Evolutionary conservation across 768 basidiomycete species (phyloP).

Genomic region (Collybiopsis luxurians): DNA sequence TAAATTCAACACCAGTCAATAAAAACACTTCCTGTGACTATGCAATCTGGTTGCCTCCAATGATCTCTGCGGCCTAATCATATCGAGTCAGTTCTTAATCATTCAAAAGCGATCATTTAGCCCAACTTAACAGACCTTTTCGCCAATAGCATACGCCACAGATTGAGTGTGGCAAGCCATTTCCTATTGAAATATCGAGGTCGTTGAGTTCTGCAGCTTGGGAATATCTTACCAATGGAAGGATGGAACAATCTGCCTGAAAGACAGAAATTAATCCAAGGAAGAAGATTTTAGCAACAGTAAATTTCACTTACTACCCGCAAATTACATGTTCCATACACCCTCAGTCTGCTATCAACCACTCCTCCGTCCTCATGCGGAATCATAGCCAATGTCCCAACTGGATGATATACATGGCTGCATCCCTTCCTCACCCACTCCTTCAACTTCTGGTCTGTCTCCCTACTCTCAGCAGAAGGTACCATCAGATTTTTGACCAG

Average conservation of each 20-base stretch:
- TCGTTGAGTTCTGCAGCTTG: neutral
- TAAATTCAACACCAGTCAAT: too few relatives aligned
- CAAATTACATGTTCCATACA: constrained; percentile 23
- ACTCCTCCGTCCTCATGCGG: constrained; percentile 19
- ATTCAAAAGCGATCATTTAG: neutral
- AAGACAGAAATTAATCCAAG: neutral
- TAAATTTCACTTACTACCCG: constrained; percentile 13
- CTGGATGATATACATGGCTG: constrained; percentile 6
- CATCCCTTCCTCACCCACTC: neutral
- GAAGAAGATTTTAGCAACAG: neutral
- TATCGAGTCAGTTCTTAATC: neutral
- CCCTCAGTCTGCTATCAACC: constrained; percentile 18
- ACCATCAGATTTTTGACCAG: neutral
- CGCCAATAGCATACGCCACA: constrained; percentile 5
- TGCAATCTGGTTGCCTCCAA: neutral
- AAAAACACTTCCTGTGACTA: too few relatives aligned
- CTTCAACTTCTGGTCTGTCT: neutral
- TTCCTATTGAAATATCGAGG: neutral
- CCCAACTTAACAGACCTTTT: constrained; percentile 3
- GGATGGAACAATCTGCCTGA: constrained; percentile 19
- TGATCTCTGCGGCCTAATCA: neutral
- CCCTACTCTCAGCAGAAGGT: neutral
- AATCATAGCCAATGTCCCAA: constrained; percentile 19
- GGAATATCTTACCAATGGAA: constrained; percentile 16
- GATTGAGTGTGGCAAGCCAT: neutral